Percentiles rank a stretch among this genome's conserved stretches.
Conservation (phyloP, 2,329 filamentous ascomycete genomes). For the Ceratocystis eucalypticola region DNA sequence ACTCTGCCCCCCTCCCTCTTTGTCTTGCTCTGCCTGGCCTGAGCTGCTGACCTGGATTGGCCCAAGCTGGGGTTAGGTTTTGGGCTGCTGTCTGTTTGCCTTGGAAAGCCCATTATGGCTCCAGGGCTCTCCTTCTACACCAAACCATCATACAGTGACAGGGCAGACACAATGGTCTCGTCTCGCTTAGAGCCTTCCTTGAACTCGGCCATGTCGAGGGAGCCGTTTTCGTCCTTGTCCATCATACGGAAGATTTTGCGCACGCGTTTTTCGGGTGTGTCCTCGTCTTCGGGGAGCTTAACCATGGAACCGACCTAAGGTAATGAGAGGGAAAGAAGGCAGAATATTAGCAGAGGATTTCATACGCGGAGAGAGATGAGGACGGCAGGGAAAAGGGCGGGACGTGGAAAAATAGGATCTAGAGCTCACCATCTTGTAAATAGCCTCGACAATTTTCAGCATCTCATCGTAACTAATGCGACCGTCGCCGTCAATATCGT, state of each 20-base stretch:
- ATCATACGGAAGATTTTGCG: slow-evolving; percentile 99
- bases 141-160: slow-evolving; percentile 90
- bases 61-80: no score
- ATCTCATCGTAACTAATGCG: slow-evolving; percentile 99
- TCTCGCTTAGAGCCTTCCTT: slow-evolving; percentile 98
- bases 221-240: slow-evolving; percentile 99
- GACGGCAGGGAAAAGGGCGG: slow-evolving; percentile 2
- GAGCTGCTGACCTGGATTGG: no score
- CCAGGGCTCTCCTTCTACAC: slow-evolving; percentile 40
- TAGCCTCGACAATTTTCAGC: slow-evolving; percentile 95
- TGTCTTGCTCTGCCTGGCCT: not conserved
- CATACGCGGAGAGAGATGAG: not conserved
- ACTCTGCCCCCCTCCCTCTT: not conserved
- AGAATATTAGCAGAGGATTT: not conserved
- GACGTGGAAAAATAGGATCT: slow-evolving; percentile 18
- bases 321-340: not conserved
- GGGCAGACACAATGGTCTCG: slow-evolving; percentile 93
- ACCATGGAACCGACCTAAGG: slow-evolving; percentile 92
- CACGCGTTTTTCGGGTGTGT: slow-evolving; percentile 96
- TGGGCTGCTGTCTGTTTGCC: no score
- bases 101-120: no score
- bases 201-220: slow-evolving; percentile 93
- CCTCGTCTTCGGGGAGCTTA: slow-evolving; percentile 94
- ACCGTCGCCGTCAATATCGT: slow-evolving; percentile 96
- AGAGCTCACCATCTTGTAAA: slow-evolving; percentile 87